Percentiles rank a stretch among this genome's conserved stretches.
phyloP scores from a whole-genome alignment of 108 stramenopile genomes.

The Chaetoceros tenuissimus region DNA sequence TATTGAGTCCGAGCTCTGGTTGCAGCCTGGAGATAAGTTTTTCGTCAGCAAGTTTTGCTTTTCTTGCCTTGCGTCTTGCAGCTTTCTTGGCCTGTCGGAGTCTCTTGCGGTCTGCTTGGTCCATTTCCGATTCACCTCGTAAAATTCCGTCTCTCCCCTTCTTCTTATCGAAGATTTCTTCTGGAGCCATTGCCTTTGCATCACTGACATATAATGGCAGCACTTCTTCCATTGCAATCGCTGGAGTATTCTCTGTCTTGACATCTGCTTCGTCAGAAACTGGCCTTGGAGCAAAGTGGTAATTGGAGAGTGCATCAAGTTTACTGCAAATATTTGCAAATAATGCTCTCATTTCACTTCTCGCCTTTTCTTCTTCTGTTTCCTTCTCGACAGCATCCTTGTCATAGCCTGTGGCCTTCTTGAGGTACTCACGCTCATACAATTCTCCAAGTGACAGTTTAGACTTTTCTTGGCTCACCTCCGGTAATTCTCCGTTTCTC shows the following conservation, averaged over 20 bases:
- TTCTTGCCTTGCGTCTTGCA: conserved; percentile 80
- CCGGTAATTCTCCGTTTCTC: conserved; percentile 73
- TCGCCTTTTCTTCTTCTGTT: conserved; percentile 78
- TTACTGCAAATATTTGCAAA: conserved; percentile 86
- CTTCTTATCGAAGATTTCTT: conserved; percentile 88
- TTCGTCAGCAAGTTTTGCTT: conserved; percentile 80
- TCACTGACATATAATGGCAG: conserved; percentile 86
- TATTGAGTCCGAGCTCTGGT: conserved; percentile 89
- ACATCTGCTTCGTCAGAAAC: conserved; percentile 87
- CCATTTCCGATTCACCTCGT: conserved; percentile 81
- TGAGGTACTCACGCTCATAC: conserved; percentile 92
- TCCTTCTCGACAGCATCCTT: conserved; percentile 65
- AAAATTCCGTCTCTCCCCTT: conserved; percentile 83
- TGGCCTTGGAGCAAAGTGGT: conserved; percentile 95
- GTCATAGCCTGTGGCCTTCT: conserved; percentile 81
- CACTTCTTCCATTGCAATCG: conserved; percentile 98
- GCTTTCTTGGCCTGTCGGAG: conserved; percentile 85
- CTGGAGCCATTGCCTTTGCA: conserved; percentile 86
- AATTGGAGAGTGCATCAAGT: conserved; percentile 95
- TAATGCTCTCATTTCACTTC: conserved; percentile 74
- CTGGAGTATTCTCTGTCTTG: conserved; percentile 56
- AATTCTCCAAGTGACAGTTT: conserved; percentile 92
- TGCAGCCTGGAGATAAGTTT: conserved; percentile 81
- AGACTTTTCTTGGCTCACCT: conserved; percentile 96
- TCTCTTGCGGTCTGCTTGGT: conserved; percentile 78